Evolutionary conservation across 2,329 filamentous ascomycete genomes (phyloP).

Genomic region (Phialophora macrospora): DNA sequence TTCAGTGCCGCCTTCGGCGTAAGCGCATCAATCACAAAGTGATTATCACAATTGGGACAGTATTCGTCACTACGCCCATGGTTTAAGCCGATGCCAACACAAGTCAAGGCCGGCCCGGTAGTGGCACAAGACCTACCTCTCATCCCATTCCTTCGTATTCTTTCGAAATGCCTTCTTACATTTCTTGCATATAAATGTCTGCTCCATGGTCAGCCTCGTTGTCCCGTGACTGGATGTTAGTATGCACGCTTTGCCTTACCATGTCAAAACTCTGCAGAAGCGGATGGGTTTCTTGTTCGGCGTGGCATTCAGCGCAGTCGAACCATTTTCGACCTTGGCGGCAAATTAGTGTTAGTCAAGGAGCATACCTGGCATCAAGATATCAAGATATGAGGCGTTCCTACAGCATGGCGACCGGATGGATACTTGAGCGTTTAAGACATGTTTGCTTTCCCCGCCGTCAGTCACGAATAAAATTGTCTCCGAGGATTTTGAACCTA

Average conservation of each 20-base stretch:
- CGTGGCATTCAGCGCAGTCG: conserved; percentile 94
- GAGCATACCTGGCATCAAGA: conserved; percentile 4
- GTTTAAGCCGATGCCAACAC: not conserved
- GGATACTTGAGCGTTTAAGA: conserved; percentile 95
- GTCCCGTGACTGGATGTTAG: not conserved
- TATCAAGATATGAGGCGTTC: not conserved
- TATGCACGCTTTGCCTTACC: conserved; percentile 50
- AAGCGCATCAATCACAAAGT: conserved; percentile 89
- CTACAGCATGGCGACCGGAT: conserved; percentile 94
- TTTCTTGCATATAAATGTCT: conserved; percentile 93
- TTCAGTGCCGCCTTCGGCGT: conserved; percentile 81
- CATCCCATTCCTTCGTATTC: conserved; percentile 88
- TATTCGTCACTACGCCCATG: conserved; percentile 77
- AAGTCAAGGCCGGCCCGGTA: not conserved
- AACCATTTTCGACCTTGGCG: conserved; percentile 91
- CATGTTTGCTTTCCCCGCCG: conserved; percentile 75
- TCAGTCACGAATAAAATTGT: conserved; percentile 2
- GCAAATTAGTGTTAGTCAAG: not conserved
- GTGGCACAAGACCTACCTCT: conserved; percentile 57
- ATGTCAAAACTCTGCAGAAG: conserved; percentile 83
- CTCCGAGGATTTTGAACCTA: not conserved
- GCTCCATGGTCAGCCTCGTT: not conserved
- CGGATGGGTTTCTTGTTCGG: conserved; percentile 75
- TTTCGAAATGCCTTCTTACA: conserved; percentile 99
- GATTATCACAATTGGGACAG: conserved; percentile 98